Conservation (phyloP, 441 rosid genomes). For the Raphanus hybrid region DNA sequence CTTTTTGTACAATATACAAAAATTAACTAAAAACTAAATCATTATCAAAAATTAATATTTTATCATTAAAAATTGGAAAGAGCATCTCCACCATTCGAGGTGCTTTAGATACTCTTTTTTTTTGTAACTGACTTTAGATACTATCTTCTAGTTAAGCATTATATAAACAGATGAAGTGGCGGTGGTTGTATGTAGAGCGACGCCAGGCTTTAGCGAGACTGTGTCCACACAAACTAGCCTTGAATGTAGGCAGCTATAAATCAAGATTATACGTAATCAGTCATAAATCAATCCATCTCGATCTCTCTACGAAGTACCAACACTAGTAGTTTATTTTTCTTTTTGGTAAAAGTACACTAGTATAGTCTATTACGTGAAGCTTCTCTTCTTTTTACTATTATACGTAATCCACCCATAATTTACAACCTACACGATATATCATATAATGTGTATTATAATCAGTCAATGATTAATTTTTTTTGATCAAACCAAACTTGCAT, state of each 20-base stretch:
- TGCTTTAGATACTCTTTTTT: no score
- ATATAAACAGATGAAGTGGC: background rate
- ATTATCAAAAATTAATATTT: no score
- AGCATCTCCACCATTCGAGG: no score
- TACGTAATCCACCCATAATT: background rate
- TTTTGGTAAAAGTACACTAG: no score
- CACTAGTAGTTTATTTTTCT: no score
- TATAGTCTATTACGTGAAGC: background rate
- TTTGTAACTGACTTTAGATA: no score
- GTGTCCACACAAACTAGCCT: background rate
- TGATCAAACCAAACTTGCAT: no score
- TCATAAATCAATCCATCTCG: background rate
- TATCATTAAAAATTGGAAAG: no score
- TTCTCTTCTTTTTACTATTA: conserved; percentile 3
- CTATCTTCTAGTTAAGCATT: background rate
- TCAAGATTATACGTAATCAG: no score
- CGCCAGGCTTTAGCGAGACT: background rate
- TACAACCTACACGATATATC: background rate
- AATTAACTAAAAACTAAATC: no score
- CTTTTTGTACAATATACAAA: no score
- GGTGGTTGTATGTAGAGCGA: background rate
- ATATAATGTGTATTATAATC: background rate
- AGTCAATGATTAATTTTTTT: background rate
- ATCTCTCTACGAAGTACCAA: background rate
- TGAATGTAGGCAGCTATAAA: background rate